Conservation (phyloP, 768 basidiomycete species). For the Kwoniella sp. region DNA sequence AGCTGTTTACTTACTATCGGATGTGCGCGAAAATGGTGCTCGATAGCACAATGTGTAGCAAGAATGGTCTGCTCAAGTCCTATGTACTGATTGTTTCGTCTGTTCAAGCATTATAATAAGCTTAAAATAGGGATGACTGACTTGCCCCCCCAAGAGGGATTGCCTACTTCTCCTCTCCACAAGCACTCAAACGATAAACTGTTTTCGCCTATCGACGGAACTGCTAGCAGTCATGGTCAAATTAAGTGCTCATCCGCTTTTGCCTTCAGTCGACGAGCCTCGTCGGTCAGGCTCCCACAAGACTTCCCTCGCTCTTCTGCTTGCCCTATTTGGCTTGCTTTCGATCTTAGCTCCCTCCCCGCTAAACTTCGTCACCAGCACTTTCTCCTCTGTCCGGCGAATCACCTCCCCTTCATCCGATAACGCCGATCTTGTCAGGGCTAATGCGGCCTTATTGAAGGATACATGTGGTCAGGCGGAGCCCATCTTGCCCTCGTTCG, state of each 20-base stretch:
- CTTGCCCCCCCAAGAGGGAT: too few relatives aligned
- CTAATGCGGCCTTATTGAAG: background rate
- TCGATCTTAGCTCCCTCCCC: slow-evolving; percentile 17
- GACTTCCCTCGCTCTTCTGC: slow-evolving; percentile 12
- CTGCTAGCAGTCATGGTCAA: too few relatives aligned
- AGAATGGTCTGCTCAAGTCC: background rate
- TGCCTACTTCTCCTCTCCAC: too few relatives aligned
- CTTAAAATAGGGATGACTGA: too few relatives aligned
- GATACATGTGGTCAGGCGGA: slow-evolving; percentile 22
- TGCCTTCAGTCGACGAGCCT: background rate
- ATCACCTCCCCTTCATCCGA: background rate
- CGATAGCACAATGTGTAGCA: slow-evolving; percentile 1
- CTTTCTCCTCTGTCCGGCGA: background rate
- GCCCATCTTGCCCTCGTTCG: slow-evolving; percentile 19
- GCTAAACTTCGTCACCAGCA: slow-evolving; percentile 4
- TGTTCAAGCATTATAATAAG: background rate
- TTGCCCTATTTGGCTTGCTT: slow-evolving; percentile 26
- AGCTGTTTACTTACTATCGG: background rate
- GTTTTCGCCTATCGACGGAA: background rate
- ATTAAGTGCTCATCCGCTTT: background rate
- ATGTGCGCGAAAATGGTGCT: background rate
- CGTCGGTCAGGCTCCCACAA: slow-evolving; percentile 1
- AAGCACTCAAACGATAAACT: too few relatives aligned
- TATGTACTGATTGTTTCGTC: background rate
- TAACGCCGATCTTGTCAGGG: background rate